These are phyloP conservation scores for Dillenia turbinata DNA, from an alignment of 164 flowering plant species.

Conservation along the genomic window DNA sequence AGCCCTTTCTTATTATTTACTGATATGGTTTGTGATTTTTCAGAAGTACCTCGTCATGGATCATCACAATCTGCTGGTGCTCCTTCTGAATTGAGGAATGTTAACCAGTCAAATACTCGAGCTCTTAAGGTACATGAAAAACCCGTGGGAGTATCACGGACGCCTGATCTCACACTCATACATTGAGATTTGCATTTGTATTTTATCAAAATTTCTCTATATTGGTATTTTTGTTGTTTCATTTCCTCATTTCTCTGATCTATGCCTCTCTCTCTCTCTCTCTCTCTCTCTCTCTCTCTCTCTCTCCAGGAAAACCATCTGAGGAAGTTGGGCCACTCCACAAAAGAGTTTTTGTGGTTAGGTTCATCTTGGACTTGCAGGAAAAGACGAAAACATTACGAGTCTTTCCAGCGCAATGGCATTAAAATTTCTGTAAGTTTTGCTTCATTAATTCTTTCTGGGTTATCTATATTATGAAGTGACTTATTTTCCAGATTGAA, in stretches of 20 bases:
- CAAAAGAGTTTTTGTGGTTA: constrained; percentile 52
- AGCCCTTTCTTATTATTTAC: no score
- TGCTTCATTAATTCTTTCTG: not conserved
- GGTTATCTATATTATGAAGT: not conserved
- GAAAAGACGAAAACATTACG: constrained; percentile 61
- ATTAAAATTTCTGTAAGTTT: constrained; percentile 63
- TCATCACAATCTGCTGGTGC: constrained; percentile 12
- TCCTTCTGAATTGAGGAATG: constrained; percentile 15
- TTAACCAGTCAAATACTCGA: constrained; percentile 9
- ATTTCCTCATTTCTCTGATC: not conserved
- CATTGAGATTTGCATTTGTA: not conserved
- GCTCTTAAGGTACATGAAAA: constrained; percentile 29
- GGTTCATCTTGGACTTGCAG: constrained; percentile 65
- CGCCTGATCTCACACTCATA: not conserved
- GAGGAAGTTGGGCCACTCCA: constrained; percentile 19
- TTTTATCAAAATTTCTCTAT: not conserved
- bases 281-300: not conserved
- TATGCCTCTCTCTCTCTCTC: not conserved
- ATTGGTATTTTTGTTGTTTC: not conserved
- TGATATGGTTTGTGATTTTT: not conserved
- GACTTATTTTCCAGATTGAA: no score
- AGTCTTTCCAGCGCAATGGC: constrained; percentile 67
- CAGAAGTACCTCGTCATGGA: constrained; percentile 21
- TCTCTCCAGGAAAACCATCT: constrained; percentile 27
- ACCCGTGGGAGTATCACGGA: not conserved